Base-by-base conservation (phyloP, 1,139 yeast species). In the Pichia sp. region DNA sequence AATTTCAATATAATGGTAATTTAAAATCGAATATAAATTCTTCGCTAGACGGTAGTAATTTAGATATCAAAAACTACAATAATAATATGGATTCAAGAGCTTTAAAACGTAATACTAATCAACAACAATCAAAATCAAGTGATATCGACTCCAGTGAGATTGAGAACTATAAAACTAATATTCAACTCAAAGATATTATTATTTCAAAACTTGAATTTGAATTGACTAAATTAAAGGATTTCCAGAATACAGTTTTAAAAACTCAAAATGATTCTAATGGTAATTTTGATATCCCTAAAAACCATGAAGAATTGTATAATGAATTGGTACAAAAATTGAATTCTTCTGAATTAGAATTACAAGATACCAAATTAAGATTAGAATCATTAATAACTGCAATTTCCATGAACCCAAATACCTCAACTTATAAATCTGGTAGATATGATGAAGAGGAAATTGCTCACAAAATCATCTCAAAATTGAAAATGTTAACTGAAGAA, bases 371-470 rank as follows among this genome's bases (percentile, higher is more conserved):
- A 50, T 58, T 66, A 29, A 69, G 84, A 52, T 65, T 85, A 42
- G 94, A 85, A 55, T 73, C 84, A 23, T 55, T 84, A n/a, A 58
- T 82, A 29, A 73, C 81, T 3, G 79, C 82, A 0, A 59, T 74
- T 28, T 65, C 76, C 3, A 52, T 73, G 44, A 69, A 69, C 47
- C 77, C 77, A 6, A 55, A 65, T 5, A 69, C 69, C 44, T 47
- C 58, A 8, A 59, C 67, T 34, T 73, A 77, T 3, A 66, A 67
- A 35, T 60, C 65, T 46, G 84, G 84, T 2, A 68, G 80, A 45
- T 79, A 73, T 55, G 95, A 86, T 56, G 85, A 80, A 41, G 79
- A 83, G 53, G 92, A 85, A 52, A 64, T 86, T 43, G 80, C 92
- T 7, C 95, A 87, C 59, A 81, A 84, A 53, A 76, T 85, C 46